Percentiles rank a stretch among this genome's conserved stretches.
phyloP scores from a whole-genome alignment of 306 rosid species.

The Betula pendula region DNA sequence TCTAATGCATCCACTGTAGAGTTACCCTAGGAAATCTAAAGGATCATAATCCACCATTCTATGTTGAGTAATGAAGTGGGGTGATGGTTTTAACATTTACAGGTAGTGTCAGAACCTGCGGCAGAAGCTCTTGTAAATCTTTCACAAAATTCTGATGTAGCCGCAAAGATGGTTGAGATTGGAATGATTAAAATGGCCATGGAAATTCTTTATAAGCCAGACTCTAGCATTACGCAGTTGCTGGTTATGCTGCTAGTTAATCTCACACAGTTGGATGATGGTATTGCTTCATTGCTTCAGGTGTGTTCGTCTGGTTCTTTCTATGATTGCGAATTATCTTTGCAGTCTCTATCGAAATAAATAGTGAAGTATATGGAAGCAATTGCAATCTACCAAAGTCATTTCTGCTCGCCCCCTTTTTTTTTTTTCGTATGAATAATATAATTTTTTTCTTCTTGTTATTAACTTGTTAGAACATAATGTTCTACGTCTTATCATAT shows the following conservation, averaged over 20 bases:
- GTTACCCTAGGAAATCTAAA: no score
- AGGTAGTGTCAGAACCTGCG: constrained; percentile 88
- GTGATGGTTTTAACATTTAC: constrained; percentile 23
- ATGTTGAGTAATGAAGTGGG: background rate
- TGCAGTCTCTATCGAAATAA: background rate
- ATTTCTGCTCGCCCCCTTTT: background rate
- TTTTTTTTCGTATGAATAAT: background rate
- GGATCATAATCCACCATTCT: background rate
- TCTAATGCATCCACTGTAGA: no score
- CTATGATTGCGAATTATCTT: background rate
- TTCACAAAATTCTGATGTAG: constrained; percentile 66
- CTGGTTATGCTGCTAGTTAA: constrained; percentile 92
- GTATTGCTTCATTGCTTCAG: constrained; percentile 76
- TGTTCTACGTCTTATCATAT: background rate
- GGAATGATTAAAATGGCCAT: constrained; percentile 57
- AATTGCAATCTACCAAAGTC: background rate
- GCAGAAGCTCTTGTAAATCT: constrained; percentile 88
- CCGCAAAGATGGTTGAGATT: constrained; percentile 60
- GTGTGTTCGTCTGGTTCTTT: constrained; percentile 33
- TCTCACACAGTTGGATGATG: constrained; percentile 76
- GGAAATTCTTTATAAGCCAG: constrained; percentile 73
- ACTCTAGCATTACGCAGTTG: constrained; percentile 52
- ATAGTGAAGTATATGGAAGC: background rate
- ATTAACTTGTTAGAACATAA: background rate
- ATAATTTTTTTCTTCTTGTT: background rate